A percentile compares a stretch with the other conserved stretches of the same genome.
Evolutionary conservation across 495 filamentous ascomycete genomes (phyloP).

Genomic region (Trichoderma parareesei): DNA sequence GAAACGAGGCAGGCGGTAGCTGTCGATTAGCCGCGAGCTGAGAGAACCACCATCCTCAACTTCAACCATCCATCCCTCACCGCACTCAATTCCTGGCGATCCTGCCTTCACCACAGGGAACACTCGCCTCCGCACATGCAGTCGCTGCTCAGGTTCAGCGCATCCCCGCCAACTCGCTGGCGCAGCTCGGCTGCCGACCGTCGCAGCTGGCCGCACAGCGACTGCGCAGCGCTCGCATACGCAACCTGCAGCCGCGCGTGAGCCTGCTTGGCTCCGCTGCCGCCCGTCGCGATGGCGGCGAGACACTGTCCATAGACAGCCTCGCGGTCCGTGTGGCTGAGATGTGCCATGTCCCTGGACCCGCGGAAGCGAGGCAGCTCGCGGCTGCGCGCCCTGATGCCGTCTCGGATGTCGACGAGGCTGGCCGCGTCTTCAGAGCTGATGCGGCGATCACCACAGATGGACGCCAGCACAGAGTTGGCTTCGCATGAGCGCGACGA

Average conservation of each 20-base stretch:
- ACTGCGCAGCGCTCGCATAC: neutral
- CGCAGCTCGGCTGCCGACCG: neutral
- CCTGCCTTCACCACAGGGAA: neutral
- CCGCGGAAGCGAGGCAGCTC: neutral
- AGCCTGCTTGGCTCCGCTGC: neutral
- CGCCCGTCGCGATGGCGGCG: neutral
- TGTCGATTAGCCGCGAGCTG: too few relatives aligned
- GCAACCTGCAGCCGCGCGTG: neutral
- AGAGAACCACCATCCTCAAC: too few relatives aligned
- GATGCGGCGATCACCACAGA: neutral
- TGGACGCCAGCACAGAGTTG: neutral
- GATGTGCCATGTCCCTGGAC: neutral
- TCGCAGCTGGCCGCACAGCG: neutral
- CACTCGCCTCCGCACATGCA: conserved; percentile 1
- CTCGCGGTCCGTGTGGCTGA: neutral
- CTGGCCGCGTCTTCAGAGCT: neutral
- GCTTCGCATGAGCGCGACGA: neutral
- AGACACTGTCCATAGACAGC: neutral
- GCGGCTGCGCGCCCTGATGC: neutral
- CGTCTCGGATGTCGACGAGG: neutral
- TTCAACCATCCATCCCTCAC: neutral
- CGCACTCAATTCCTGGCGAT: neutral
- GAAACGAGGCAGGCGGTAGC: too few relatives aligned
- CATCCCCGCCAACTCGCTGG: neutral
- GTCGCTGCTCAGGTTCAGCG: neutral